Base-by-base conservation (phyloP, 108 stramenopile species). In the Nitzschia sp. region DNA sequence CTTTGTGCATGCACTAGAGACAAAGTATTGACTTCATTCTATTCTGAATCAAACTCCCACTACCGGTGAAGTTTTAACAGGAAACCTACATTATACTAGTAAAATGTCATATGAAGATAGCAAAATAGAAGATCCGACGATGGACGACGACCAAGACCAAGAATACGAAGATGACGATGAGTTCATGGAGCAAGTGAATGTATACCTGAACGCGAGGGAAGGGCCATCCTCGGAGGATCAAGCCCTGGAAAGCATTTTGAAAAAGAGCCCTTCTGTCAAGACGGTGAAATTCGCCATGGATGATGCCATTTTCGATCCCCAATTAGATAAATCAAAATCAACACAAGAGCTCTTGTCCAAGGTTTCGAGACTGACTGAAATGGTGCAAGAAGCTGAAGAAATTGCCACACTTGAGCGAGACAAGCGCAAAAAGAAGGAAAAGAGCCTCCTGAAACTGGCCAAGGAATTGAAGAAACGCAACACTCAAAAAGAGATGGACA, bases 381-480 rank as follows among this genome's bases (percentile, higher is more conserved):
- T 44, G 13, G 61, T 72, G 5, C 48, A 41, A 15, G 53, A 63
- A 2, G 46, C 47, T 1, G 59, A 72, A 41, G 3, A 41, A 9
- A 13, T 48, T 25, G 27, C 50, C 1, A 2, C 46, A 30, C 3
- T 52, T 0, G 71, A 72, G 34, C 62, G 55, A 41, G 71, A 72
- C 25, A 72, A 63, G 32, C 50, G 71, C 6, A 72, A 63, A 38
- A 72, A 72, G 50, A 72, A 72, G 45, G 71, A 72, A 55, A 72
- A 63, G 33, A 52, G 48, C 11, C 52, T 72, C 16, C 34, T 65
- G 9, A 73, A 73, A 44, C 47, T 73, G 2, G 72, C 72, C 9
- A 73, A 73, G 38, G 64, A 73, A 59, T 32, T 73, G 32, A 73
- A 66, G 46, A 65, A 66, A 44, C 31, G 72, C 16, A 73, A 66